Base-by-base conservation (phyloP, 306 rosid species). In the Quercus mongolica region DNA sequence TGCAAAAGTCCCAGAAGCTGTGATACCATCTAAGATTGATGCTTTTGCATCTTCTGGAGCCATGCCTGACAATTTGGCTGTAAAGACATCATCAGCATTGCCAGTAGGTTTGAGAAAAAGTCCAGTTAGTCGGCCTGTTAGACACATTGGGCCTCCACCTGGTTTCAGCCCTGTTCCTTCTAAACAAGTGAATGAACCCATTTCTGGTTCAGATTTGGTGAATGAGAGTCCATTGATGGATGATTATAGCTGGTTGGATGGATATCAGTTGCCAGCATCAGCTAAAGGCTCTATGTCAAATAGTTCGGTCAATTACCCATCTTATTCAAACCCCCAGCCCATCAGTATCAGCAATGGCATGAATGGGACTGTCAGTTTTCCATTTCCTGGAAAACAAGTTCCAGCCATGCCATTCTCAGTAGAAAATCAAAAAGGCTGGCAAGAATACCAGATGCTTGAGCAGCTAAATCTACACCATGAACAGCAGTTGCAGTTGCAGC, bases 181-280 rank as follows among this genome's bases (percentile, higher is more conserved):
- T 49, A 95, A 88, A 69, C 94, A 80, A 64, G 87, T 74, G 12
- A 80, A 84, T 71, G 97, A 88, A 78, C 56, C 90, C 41, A 5
- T 63, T 28, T 71, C 83, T 76, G 73, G 83, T 77, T 79, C 89
- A 20, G 96, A 87, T 63, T 74, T 74, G 2, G 76, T 82, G 76
- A 85, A 75, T 80, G 96, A 79, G 73, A 95, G 83, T 91, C 92
- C 80, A 51, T 33, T 87, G 56, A 58, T 90, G 90, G 99, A 95
- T 73, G 97, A 95, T 84, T 95, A 95, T 86, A 86, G 97, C 84
- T 95, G 99, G 99, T 86, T 95, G 90, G 98, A 95, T 90, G 99
- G 99, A 83, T 91, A 95, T 91, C 97, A 95, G 74, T 69, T 88
- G 75, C 92, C 95, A 62, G 79, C 92, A 56, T 84, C 94, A 73